A percentile compares a stretch with the other conserved stretches of the same genome.
Evolutionary conservation across 2,329 filamentous ascomycete genomes (phyloP).

Genomic region (Alternaria longipes): DNA sequence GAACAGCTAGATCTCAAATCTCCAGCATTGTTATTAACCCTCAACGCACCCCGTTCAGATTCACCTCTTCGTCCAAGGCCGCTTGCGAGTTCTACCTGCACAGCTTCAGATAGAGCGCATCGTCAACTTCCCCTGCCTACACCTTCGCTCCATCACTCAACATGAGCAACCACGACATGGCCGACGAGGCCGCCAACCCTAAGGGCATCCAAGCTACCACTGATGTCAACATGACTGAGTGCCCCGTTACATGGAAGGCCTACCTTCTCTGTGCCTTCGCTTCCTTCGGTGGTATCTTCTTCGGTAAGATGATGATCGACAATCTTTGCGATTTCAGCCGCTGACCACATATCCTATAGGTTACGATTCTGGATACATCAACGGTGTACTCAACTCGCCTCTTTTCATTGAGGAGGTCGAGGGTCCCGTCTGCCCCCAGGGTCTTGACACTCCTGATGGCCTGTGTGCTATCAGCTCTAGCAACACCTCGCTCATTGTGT

Average conservation of each 20-base stretch:
- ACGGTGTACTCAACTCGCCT: constrained; percentile 64
- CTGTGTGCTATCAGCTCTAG: constrained; percentile 7
- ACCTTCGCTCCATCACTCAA: neutral
- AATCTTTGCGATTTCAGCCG: neutral
- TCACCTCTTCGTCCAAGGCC: constrained; percentile 1
- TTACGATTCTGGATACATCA: constrained; percentile 81
- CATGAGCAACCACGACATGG: constrained; percentile 1
- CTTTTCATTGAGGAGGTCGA: constrained; percentile 48
- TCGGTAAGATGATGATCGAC: constrained; percentile 45
- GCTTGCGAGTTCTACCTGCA: constrained; percentile 5
- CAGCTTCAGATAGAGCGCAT: constrained; percentile 1
- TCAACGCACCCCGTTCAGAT: neutral
- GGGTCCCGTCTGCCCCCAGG: constrained; percentile 44
- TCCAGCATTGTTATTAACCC: constrained; percentile 6
- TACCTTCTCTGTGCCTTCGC: constrained; percentile 58
- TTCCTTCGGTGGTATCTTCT: constrained; percentile 69
- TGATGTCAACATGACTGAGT: constrained; percentile 43
- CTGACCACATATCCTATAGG: constrained; percentile 50
- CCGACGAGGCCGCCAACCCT: constrained; percentile 6
- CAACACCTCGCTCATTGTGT: constrained; percentile 77
- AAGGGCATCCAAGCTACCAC: constrained; percentile 7
- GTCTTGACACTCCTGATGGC: neutral
- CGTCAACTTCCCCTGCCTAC: constrained; percentile 1
- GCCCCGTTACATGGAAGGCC: constrained; percentile 58
- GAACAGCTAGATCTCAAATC: constrained; percentile 2